Evolutionary conservation across 495 filamentous ascomycete species (phyloP).

Genomic region (Podospora tetraspora): DNA sequence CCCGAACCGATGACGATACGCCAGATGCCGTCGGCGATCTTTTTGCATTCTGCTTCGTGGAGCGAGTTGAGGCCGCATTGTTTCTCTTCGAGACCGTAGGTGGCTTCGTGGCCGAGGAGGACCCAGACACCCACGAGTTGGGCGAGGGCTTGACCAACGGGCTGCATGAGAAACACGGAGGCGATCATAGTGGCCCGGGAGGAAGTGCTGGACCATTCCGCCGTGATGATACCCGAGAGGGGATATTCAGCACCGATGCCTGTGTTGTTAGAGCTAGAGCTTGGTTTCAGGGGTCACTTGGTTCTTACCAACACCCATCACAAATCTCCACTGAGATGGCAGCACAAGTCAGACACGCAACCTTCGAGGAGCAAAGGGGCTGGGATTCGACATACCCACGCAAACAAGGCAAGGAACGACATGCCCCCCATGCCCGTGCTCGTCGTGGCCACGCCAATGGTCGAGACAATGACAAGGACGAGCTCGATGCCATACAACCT

Average conservation of each 20-base stretch:
- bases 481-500: conserved; percentile 75
- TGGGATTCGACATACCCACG: conserved; percentile 22
- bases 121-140: conserved; percentile 64
- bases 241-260: conserved; percentile 78
- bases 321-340: conserved; percentile 30
- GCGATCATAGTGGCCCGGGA: conserved; percentile 74
- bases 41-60: conserved; percentile 55
- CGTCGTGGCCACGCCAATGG: conserved; percentile 59
- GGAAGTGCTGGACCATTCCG: conserved; percentile 67
- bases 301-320: conserved; percentile 33
- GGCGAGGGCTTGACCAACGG: conserved; percentile 63
- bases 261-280: neutral
- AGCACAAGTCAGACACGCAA: conserved; percentile 9
- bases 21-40: conserved; percentile 78
- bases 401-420: conserved; percentile 33
- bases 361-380: neutral
- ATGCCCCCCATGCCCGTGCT: conserved; percentile 49
- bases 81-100: conserved; percentile 47
- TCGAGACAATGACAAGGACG: conserved; percentile 71
- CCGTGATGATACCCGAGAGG: conserved; percentile 66
- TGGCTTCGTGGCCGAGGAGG: conserved; percentile 59
- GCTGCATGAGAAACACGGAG: conserved; percentile 75
- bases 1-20: conserved; percentile 69
- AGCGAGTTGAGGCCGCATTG: conserved; percentile 37
- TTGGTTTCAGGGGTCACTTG: neutral